Base-by-base conservation (phyloP, 1,139 yeast species). In the Candida tropicalis region DNA sequence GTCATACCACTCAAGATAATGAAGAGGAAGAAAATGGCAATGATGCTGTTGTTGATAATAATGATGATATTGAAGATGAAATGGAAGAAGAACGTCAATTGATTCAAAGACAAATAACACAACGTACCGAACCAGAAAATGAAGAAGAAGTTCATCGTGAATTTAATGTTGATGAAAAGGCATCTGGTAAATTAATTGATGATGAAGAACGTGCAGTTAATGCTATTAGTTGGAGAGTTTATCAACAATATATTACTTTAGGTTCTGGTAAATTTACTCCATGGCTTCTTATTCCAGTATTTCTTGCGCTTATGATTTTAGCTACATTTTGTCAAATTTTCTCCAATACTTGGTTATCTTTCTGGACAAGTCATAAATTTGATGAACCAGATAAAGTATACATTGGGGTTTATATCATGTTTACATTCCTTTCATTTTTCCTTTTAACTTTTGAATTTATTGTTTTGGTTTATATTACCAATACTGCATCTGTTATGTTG, bases 331-430 rank as follows among this genome's bases (percentile, higher is more conserved):
- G 77, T 49, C 75, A 73, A 46, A 62, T 87, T 35, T 85, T 87
- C 59, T 73, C 87, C 33, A 86, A 84, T 53, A 84, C 85, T 18
- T 90, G 96, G 96, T 70, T 90, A 49, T 82, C 96, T 1, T 90
- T 79, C 63, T 90, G 97, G 97, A 76, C 87, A 3, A 77, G 73
- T 31, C 40, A 70, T 44, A 81, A 77, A 59, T 88, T 84, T 56
- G 44, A 56, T 3, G 58, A 59, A 22, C 53, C 77, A 1, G 68
- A 75, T 40, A 75, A 77, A 5, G 79, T 81, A 51, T 89, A 89
- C 62, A 85, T 88, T 66, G 96, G 90, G 1, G 48, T 85, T 31
- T 86, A 84, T 54, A 79, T 83, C 39, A 65, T 82, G 75, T 75
- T 83, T 51, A 73, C 84, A 0, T 66, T 52, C 53, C 73, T 45